Percentiles rank a stretch among this genome's conserved stretches.
phyloP scores from a whole-genome alignment of 176 grass and related monocot genomes.

The Aegilops speltoides region DNA sequence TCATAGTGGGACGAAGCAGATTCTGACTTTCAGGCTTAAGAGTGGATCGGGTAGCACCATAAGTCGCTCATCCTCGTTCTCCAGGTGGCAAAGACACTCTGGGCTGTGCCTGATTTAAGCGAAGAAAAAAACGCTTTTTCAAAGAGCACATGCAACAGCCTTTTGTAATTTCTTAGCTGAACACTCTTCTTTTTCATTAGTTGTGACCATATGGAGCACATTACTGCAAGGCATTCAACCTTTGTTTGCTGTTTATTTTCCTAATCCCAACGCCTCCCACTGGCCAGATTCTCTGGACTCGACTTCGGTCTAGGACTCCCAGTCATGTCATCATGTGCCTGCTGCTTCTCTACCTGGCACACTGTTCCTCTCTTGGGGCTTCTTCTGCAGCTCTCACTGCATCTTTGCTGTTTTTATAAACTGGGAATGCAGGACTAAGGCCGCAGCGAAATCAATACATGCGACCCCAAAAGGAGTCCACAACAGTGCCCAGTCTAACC shows the following conservation, averaged over 20 bases:
- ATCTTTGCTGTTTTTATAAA: not conserved
- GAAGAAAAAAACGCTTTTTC: not conserved
- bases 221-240: not conserved
- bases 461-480: not conserved
- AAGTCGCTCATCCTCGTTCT: not conserved
- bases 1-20: not conserved
- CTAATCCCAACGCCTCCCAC: not conserved
- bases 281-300: not conserved
- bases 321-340: not conserved
- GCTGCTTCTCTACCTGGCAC: not conserved
- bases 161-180: not conserved
- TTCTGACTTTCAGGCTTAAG: not conserved
- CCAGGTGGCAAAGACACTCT: not conserved
- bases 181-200: not conserved
- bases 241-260: not conserved
- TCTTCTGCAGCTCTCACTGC: not conserved
- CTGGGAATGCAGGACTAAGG: not conserved
- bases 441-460: not conserved
- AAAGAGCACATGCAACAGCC: not conserved
- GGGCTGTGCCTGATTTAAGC: not conserved
- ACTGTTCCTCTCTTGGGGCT: not conserved
- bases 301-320: not conserved
- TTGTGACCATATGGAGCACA: not conserved
- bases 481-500: not conserved
- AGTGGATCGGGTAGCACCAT: not conserved